phyloP scores from a whole-genome alignment of 2,329 filamentous ascomycete genomes.

The Thielaviopsis ethacetica region DNA sequence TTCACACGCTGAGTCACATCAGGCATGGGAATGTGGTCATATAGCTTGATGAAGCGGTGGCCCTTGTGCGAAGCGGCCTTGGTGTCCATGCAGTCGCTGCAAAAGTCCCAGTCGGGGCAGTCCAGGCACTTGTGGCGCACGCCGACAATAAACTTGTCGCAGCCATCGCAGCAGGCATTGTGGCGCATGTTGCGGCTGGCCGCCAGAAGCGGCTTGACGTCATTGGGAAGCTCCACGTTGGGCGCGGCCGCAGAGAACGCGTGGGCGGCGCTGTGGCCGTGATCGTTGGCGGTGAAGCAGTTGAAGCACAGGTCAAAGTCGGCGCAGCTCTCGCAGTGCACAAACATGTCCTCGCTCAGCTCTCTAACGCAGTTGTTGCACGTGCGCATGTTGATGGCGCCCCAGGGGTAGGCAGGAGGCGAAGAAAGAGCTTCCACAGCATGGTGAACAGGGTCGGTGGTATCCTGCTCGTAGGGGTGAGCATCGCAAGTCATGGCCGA shows the following conservation, averaged over 20 bases:
- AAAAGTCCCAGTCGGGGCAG: conserved; percentile 97
- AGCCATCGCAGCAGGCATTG: conserved; percentile 86
- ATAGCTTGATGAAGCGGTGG: conserved; percentile 81
- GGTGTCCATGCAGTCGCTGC: conserved; percentile 53
- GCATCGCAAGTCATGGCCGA: too few species aligned
- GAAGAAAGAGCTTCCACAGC: background rate
- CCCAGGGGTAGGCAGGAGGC: background rate
- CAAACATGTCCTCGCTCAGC: conserved; percentile 59
- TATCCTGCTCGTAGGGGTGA: too few species aligned
- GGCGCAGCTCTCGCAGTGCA: conserved; percentile 70
- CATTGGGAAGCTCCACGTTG: conserved; percentile 41
- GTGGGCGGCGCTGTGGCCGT: conserved; percentile 86
- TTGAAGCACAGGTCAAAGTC: conserved; percentile 84
- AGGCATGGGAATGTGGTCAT: conserved; percentile 42
- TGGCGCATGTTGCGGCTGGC: conserved; percentile 71
- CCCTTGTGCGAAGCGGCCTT: conserved; percentile 55
- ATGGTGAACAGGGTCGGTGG: too few species aligned
- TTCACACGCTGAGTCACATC: conserved; percentile 8
- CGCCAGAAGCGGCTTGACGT: conserved; percentile 51
- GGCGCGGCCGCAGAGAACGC: conserved; percentile 53
- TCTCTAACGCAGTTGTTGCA: conserved; percentile 48
- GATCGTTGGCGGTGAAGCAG: conserved; percentile 60
- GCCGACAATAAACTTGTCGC: conserved; percentile 66
- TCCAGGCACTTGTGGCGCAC: conserved; percentile 92
- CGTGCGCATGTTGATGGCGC: conserved; percentile 37